These are phyloP conservation scores for Aspergillus sp. DNA, from an alignment of 2,329 filamentous ascomycete genomes.

Conservation along the genomic window DNA sequence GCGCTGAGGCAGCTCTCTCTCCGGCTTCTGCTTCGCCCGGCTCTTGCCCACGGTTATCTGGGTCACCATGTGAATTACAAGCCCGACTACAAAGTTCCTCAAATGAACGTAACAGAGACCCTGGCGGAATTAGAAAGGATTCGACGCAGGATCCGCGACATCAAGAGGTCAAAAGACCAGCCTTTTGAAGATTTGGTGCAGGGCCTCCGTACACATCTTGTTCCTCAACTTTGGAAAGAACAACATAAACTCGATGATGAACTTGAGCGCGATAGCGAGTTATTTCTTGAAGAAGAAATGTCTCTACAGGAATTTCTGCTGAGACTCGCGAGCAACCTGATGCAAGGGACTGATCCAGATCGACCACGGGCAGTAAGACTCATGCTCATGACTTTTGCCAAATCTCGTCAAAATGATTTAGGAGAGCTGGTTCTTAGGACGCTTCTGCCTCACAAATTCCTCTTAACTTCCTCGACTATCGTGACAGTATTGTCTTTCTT, in stretches of 20 bases:
- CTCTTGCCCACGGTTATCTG: slow-evolving; percentile 34
- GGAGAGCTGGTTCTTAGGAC: slow-evolving; percentile 34
- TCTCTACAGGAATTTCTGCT: slow-evolving; percentile 32
- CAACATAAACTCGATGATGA: slow-evolving; percentile 21
- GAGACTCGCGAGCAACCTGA: slow-evolving; percentile 29
- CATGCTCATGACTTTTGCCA: slow-evolving; percentile 35
- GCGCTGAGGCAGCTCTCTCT: slow-evolving; percentile 37
- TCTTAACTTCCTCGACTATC: slow-evolving; percentile 30
- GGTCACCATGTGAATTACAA: slow-evolving; percentile 28
- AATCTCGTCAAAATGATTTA: slow-evolving; percentile 35
- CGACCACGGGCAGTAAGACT: slow-evolving; percentile 26
- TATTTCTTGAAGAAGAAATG: slow-evolving; percentile 25
- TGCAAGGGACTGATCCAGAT: slow-evolving; percentile 32
- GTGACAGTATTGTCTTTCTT: slow-evolving; percentile 33
- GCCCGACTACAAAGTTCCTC: slow-evolving; percentile 21
- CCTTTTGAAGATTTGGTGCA: slow-evolving; percentile 28
- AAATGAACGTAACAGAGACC: slow-evolving; percentile 26
- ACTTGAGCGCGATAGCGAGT: slow-evolving; percentile 22
- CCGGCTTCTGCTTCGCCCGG: slow-evolving; percentile 33
- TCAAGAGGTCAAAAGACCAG: slow-evolving; percentile 21
- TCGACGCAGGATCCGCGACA: slow-evolving; percentile 24
- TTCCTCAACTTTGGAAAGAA: slow-evolving; percentile 11
- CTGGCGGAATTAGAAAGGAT: slow-evolving; percentile 29
- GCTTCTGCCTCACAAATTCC: slow-evolving; percentile 33
- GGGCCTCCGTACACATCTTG: slow-evolving; percentile 17